Evolutionary conservation across 192 early-diverging fungal genomes (phyloP).

Genomic region (Allomyces macrogynus): DNA sequence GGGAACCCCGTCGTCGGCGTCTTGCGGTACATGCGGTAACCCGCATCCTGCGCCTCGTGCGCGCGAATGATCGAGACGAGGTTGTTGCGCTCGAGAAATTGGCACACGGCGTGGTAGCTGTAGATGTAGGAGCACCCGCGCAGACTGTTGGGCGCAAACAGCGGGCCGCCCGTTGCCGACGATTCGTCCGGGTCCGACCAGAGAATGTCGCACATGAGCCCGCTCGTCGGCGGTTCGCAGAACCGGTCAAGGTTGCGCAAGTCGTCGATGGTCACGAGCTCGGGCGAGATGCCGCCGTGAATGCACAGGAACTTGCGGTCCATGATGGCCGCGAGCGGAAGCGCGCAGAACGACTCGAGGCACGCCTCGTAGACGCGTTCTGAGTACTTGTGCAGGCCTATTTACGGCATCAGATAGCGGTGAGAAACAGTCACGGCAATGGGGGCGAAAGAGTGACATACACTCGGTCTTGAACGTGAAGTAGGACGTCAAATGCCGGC

Average conservation of each 20-base stretch:
- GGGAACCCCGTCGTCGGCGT: slow-evolving; percentile 71
- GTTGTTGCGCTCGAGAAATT: slow-evolving; percentile 72
- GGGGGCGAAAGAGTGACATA: slow-evolving; percentile 1
- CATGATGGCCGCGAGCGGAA: slow-evolving; percentile 11
- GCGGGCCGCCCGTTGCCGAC: slow-evolving; percentile 71
- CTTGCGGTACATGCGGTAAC: slow-evolving; percentile 13
- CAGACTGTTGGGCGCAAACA: slow-evolving; percentile 78
- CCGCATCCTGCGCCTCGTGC: slow-evolving; percentile 22
- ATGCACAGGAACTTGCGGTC: slow-evolving; percentile 12
- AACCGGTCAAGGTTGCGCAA: slow-evolving; percentile 68
- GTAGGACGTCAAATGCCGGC: slow-evolving; percentile 15
- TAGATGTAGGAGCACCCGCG: slow-evolving; percentile 91
- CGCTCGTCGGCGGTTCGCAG: slow-evolving; percentile 79
- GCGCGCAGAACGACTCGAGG: slow-evolving; percentile 11
- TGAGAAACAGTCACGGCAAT: slow-evolving; percentile 6
- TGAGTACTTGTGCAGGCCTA: slow-evolving; percentile 67
- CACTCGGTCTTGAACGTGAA: slow-evolving; percentile 20
- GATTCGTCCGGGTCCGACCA: slow-evolving; percentile 93
- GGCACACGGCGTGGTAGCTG: slow-evolving; percentile 77
- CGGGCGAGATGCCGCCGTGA: slow-evolving; percentile 16
- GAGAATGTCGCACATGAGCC: slow-evolving; percentile 83
- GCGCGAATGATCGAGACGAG: slow-evolving; percentile 16
- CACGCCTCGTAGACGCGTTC: slow-evolving; percentile 55
- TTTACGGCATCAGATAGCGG: slow-evolving; percentile 8
- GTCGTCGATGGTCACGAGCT: slow-evolving; percentile 24